Base-by-base conservation (phyloP, 108 stramenopile genomes). In the Discostella pseudostelligera region DNA sequence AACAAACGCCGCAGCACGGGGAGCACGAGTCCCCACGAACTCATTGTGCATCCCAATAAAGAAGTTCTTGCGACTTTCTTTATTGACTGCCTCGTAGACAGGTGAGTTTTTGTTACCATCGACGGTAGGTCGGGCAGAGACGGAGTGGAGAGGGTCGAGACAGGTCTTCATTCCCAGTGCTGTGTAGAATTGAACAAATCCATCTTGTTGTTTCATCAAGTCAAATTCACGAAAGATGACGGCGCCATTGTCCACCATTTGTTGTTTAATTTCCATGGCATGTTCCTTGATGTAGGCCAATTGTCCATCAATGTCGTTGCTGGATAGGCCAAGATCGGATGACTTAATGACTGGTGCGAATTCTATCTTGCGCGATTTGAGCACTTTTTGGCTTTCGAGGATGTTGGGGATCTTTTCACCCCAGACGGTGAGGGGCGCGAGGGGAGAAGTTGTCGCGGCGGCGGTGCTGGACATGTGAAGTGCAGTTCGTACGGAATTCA, bases 11-110 rank as follows among this genome's bases (percentile, higher is more conserved):
- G 93, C 93, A 1, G 90, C 90, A 11, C 93, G 85, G 14, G 90
- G 90, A 16, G 93, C 90, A 42, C 93, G 81, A 4, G 88, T 92
- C 12, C 93, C 93, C 21, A 94, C 93, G 64, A 94, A 92, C 65
- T 94, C 93, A 72, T 94, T 94, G 86, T 94, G 93, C 93, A 94
- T 94, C 1, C 93, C 93, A 67, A 94, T 92, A 62, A 92, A 94
- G 76, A 92, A 92, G 69, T 94, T 94, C 75, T 91, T 90, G 21
- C 93, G 85, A 53, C 78, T 80, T 74, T 94, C 90, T 79, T 94
- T 94, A 72, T 94, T 94, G 37, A 94, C 93, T 12, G 93, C 93
- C 67, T 94, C 90, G 72, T 94, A 94, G 17, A 94, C 90, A 0
- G 89, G 87, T 32, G 76, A 76, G 62, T 89, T 80, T 63, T 85